These are phyloP conservation scores for Plicaturopsis crispa DNA, from an alignment of 768 basidiomycete species.

Conservation along the genomic window DNA sequence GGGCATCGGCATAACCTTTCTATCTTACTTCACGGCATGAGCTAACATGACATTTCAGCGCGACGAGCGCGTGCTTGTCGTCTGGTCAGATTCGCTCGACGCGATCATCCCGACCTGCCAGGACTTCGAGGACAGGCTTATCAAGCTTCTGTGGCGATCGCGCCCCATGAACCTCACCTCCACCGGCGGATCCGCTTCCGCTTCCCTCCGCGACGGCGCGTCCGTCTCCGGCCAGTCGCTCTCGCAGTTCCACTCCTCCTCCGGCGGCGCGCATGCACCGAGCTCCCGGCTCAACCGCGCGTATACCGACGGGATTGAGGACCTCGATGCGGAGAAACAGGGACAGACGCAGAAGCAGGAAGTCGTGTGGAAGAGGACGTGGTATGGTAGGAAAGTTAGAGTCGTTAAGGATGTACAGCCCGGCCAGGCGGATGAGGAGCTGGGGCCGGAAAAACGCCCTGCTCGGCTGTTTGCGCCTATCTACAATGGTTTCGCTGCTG, in stretches of 20 bases:
- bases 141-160: conserved; percentile 49
- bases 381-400: conserved; percentile 52
- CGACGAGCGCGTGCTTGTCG: conserved; percentile 76
- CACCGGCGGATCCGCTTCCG: conserved; percentile 14
- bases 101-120: conserved; percentile 63
- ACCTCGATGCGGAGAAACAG: no score
- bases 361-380: conserved; percentile 35
- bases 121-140: conserved; percentile 51
- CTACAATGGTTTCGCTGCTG: conserved; percentile 63
- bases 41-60: conserved; percentile 39
- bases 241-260: conserved; percentile 15
- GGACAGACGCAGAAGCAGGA: conserved; percentile 1
- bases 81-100: conserved; percentile 80
- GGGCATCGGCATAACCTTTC: neutral
- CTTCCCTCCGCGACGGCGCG: conserved; percentile 20
- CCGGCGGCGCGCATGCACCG: conserved; percentile 9
- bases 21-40: neutral
- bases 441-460: conserved; percentile 38
- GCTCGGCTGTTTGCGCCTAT: conserved; percentile 64
- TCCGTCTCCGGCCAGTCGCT: conserved; percentile 32
- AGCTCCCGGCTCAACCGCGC: conserved; percentile 2
- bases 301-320: no score
- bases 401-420: conserved; percentile 19
- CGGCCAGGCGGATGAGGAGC: conserved; percentile 16
- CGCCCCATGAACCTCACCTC: conserved; percentile 20